These are phyloP conservation scores for Blastobotrys illinoisensis DNA, from an alignment of 1,139 yeast genomes.

Conservation along the genomic window DNA sequence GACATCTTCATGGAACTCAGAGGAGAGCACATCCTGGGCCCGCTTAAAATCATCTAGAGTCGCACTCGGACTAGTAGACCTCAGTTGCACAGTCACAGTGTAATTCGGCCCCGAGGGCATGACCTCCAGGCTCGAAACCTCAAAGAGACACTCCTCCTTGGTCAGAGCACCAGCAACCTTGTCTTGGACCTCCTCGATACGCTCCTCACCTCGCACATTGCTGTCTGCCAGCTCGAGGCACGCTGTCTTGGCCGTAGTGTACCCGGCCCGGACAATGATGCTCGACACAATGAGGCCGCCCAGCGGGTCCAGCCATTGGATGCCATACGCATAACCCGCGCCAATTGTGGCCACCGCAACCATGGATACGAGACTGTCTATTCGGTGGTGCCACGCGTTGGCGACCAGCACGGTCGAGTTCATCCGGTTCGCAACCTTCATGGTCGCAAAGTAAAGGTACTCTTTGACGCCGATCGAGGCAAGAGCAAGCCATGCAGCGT, in stretches of 20 bases:
- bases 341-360: conserved; percentile 88
- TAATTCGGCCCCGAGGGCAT: conserved; percentile 31
- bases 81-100: conserved; percentile 6
- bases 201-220: conserved; percentile 17
- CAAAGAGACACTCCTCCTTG: conserved; percentile 7
- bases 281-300: conserved; percentile 86
- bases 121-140: conserved; percentile 17
- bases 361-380: conserved; percentile 87
- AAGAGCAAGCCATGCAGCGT: conserved; percentile 94
- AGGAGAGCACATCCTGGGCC: background rate
- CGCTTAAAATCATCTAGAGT: conserved; percentile 12
- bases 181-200: conserved; percentile 17
- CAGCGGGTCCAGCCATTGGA: conserved; percentile 82
- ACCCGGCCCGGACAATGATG: conserved; percentile 79
- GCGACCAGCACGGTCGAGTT: conserved; percentile 89
- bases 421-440: conserved; percentile 66
- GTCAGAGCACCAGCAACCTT: conserved; percentile 17
- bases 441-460: conserved; percentile 75
- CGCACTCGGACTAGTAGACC: conserved; percentile 24
- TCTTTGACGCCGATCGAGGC: conserved; percentile 85
- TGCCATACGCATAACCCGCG: conserved; percentile 69
- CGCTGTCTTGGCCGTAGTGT: conserved; percentile 63
- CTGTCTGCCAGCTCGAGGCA: conserved; percentile 71
- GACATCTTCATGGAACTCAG: background rate
- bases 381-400: conserved; percentile 98